Base-by-base conservation (phyloP, 176 grass and related monocot species). In the Pontederia crassipes region DNA sequence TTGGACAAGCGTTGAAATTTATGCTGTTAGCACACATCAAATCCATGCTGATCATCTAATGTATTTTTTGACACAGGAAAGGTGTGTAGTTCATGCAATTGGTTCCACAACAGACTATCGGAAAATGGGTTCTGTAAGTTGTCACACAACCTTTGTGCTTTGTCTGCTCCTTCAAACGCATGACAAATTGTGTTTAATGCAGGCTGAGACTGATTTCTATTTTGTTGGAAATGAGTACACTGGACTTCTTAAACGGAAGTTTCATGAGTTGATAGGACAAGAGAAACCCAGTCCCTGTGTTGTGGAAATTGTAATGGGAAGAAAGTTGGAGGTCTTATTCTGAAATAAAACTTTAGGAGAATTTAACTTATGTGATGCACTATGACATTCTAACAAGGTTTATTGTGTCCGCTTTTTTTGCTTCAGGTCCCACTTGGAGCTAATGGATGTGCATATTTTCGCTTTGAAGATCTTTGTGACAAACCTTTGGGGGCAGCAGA, bases 381-480 rank as follows among this genome's bases (percentile, higher is more conserved):
- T 40, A 40, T 40, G 32, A 40, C 11, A 60, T 29, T 56, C 24
- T 12, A 70, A 14, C 16, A 48, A 12, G 67, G 49, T 73, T 58
- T 75, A 24, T 76, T 64, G 28, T 61, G 0, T 45, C 45, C 75
- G n/a, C 14, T 59, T 35, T 0, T 74, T 68, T 68, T 68, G 29
- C 46, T 55, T 69, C 58, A 97, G 92, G 81, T 91, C 32, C 78
- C 84, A 57, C 51, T 91, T 15, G 92, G 87, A 75, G 93, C 81
- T 71, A 85, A 97, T 85, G 81, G 87, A 18, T 91, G 84, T 88
- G 87, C 87, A 58, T 97, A 91, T 85, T 97, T 97, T 72, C 73
- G 8, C 9, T 88, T 91, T 74, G 87, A 97, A 72, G 84, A 97
- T 75, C 81, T 97, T 52, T 97, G 87, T 68, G 87, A 91, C 59